Conservation (phyloP, 2,329 filamentous ascomycete genomes). For the Aspergillus puulaauensis region DNA sequence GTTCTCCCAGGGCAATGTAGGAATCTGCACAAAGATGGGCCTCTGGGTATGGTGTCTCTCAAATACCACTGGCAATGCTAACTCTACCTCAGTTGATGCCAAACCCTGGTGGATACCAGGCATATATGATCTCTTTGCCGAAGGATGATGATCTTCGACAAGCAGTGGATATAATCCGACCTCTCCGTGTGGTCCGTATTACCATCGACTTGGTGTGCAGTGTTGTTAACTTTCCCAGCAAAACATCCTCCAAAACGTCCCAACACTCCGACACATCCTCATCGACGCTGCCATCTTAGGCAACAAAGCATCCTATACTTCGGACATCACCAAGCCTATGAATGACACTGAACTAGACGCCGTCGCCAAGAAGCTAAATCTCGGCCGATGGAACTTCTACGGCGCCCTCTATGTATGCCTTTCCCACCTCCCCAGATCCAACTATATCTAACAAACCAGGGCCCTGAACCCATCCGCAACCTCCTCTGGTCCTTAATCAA, state of each 20-base stretch:
- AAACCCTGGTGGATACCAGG: background rate
- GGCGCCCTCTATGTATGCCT: slow-evolving; percentile 42
- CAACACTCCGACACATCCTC: slow-evolving; percentile 46
- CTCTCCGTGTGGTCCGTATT: background rate
- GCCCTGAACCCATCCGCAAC: slow-evolving; percentile 32
- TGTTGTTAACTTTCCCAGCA: background rate
- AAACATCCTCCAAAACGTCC: slow-evolving; percentile 50
- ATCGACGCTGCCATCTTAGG: slow-evolving; percentile 48
- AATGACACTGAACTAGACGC: slow-evolving; percentile 42
- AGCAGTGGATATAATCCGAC: background rate
- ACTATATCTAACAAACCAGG: too few species aligned
- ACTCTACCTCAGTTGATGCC: background rate
- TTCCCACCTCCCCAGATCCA: too few species aligned
- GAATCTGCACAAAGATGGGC: slow-evolving; percentile 57
- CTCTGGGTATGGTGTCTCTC: slow-evolving; percentile 39
- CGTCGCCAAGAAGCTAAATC: slow-evolving; percentile 41
- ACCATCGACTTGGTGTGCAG: too few species aligned
- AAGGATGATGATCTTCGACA: background rate
- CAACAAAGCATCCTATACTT: slow-evolving; percentile 17
- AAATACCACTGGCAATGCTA: background rate
- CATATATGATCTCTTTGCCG: background rate
- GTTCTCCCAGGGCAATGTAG: slow-evolving; percentile 54
- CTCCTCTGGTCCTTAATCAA: slow-evolving; percentile 43
- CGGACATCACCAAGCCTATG: slow-evolving; percentile 29
- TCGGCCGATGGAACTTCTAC: slow-evolving; percentile 55